Base-by-base conservation (phyloP, 352 stramenopile species). In the Phytophthora pseudosyringae region DNA sequence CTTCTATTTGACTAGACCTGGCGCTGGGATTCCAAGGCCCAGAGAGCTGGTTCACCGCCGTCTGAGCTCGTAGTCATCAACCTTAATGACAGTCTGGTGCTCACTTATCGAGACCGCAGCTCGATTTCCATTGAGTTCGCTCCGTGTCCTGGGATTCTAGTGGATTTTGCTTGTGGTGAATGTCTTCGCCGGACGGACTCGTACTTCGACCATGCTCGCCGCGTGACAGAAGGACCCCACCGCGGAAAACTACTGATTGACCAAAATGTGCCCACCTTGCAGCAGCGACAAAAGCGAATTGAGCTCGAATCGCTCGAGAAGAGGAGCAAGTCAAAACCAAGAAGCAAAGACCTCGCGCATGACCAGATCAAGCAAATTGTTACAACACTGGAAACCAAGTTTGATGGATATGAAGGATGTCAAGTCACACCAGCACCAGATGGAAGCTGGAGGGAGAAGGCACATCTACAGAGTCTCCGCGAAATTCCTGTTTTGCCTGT, bases 341-440 rank as follows among this genome's bases (percentile, higher is more conserved):
- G 78, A 21, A 90, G 83, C 59, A 79, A 84, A 33, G 83, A 94
- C 21, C 63, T 91, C 16, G 60, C 26, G 1, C 78, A 91, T 36
- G 70, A 76, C 33, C 41, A 75, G 21, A 80, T 94, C 53, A 92
- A 89, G 45, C 43, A 64, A 25, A 77, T 95, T 41, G 86, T 97
- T 8, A 58, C 71, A 15, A 66, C 35, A 4, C 59, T 96, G 6
- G 89, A 96, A 63, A 66, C 47, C 8, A 80, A 74, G 31, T 95
- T 96, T 41, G 86, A 96, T 31, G 59, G 51, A 15, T 97, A 97
- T 75, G 76, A 93, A 59, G 78, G 71, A 8, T 81, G 75, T 18
- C 62, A 74, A 11, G 83, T 93, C 40, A 89, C 81, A 8, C 81
- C 82, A n/a, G 80, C 73, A 7, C 71, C 78, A 13, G 82, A 90